Conservation (phyloP, 2,329 filamentous ascomycete species). For the Alternaria rosae region DNA sequence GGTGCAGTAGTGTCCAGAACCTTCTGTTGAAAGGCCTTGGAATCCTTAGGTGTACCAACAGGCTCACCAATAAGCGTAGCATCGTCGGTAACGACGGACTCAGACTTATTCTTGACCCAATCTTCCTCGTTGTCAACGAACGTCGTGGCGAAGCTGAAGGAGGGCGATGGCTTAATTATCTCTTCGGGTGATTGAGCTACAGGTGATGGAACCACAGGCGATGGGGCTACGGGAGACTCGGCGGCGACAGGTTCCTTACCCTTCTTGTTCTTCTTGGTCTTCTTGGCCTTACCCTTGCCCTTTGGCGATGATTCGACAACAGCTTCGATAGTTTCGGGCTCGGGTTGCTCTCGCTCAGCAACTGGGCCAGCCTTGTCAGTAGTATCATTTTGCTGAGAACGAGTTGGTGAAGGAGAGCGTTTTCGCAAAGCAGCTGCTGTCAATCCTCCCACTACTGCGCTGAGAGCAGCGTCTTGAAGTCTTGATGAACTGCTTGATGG, state of each 20-base stretch:
- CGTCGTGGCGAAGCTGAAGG: conserved; percentile 28
- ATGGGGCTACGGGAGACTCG: conserved; percentile 4
- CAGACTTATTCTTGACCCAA: conserved; percentile 36
- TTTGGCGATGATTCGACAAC: conserved; percentile 24
- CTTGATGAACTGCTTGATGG: conserved; percentile 30
- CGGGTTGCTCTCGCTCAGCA: conserved; percentile 12
- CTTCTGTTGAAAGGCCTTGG: conserved; percentile 39
- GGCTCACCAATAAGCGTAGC: conserved; percentile 44
- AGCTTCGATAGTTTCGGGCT: conserved; percentile 9
- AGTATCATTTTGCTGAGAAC: conserved; percentile 24
- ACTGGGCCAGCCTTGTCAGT: conserved; percentile 15
- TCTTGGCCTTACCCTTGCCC: conserved; percentile 34
- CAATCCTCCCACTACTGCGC: conserved; percentile 36
- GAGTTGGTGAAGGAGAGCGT: conserved; percentile 24
- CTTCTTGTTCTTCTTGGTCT: conserved; percentile 38
- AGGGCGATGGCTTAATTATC: conserved; percentile 4
- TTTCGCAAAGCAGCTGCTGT: conserved; percentile 25
- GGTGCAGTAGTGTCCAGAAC: conserved; percentile 38
- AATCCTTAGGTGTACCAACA: conserved; percentile 9
- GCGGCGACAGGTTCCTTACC: conserved; percentile 35
- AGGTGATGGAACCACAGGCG: neutral
- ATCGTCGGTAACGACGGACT: conserved; percentile 38
- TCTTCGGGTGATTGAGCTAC: conserved; percentile 11
- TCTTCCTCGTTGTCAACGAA: conserved; percentile 44
- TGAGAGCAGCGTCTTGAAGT: conserved; percentile 41